Conservation (phyloP, 2,329 filamentous ascomycete species). For the Tolypocladium ovalisporum region DNA sequence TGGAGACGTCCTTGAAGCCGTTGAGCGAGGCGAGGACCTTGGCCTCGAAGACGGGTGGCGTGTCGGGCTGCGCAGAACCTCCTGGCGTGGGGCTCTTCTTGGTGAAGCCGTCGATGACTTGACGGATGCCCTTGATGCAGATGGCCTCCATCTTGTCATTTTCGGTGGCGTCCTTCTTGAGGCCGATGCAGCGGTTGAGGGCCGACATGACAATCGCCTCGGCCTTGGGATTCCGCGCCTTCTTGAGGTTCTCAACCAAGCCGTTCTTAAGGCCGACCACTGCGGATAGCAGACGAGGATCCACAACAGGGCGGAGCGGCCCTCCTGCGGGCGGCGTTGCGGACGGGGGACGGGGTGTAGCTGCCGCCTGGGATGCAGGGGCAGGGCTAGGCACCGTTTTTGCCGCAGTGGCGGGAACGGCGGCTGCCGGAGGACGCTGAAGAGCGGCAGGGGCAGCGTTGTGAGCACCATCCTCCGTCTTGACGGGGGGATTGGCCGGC, state of each 20-base stretch:
- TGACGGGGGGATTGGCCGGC: conserved; percentile 13
- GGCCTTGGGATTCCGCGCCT: conserved; percentile 28
- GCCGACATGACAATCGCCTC: conserved; percentile 41
- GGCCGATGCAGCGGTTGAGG: conserved; percentile 37
- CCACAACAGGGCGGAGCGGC: conserved; percentile 26
- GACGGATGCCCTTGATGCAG: conserved; percentile 29
- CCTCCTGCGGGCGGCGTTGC: conserved; percentile 14
- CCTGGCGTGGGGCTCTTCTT: conserved; percentile 23
- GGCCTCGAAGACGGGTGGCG: conserved; percentile 22
- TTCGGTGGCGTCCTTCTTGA: conserved; percentile 32
- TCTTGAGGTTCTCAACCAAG: conserved; percentile 33
- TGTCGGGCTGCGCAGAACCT: conserved; percentile 12
- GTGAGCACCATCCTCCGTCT: conserved; percentile 16
- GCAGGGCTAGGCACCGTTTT: conserved; percentile 3
- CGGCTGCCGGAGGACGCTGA: conserved; percentile 3
- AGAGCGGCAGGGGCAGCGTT: not conserved
- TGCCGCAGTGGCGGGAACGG: not conserved
- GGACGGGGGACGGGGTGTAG: conserved; percentile 7
- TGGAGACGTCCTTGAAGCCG: conserved; percentile 34
- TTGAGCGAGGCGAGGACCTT: conserved; percentile 29
- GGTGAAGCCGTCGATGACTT: conserved; percentile 32
- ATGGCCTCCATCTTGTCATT: conserved; percentile 36
- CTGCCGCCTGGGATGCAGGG: conserved; percentile 5
- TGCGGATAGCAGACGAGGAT: conserved; percentile 29
- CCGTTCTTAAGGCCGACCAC: conserved; percentile 36